Evolutionary conservation across 768 basidiomycete genomes (phyloP).

Genomic region (Cystobasidium ongulense): DNA sequence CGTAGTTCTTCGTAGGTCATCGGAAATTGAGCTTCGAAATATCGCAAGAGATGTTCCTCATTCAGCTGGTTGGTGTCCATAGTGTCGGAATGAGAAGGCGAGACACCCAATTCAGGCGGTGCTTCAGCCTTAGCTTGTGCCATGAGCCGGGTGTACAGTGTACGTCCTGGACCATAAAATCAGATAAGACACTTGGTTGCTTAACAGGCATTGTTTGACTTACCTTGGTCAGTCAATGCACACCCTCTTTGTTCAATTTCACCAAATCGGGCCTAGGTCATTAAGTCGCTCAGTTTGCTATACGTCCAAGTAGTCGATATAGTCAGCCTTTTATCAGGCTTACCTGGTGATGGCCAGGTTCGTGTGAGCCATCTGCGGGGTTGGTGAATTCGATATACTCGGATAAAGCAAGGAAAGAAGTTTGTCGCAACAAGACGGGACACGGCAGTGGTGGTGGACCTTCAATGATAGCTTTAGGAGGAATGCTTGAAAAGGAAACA

Average conservation of each 20-base stretch:
- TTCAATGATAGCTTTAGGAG: conserved; percentile 43
- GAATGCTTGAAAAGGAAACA: conserved; percentile 34
- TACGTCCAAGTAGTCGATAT: not conserved
- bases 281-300: not conserved
- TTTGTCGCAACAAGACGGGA: conserved; percentile 43
- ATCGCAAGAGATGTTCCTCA: conserved; percentile 33
- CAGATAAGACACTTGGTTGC: not conserved
- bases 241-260: conserved; percentile 43
- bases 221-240: conserved; percentile 40
- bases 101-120: conserved; percentile 8
- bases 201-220: conserved; percentile 36
- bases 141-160: conserved; percentile 2
- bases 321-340: not conserved
- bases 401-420: conserved; percentile 43
- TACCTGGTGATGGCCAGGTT: conserved; percentile 38
- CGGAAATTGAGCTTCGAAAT: conserved; percentile 39
- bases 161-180: not conserved
- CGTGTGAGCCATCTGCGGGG: conserved; percentile 10
- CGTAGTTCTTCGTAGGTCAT: conserved; percentile 40
- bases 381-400: conserved; percentile 41
- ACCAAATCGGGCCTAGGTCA: conserved; percentile 37
- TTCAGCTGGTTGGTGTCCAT: conserved; percentile 34
- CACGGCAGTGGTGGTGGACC: conserved; percentile 41
- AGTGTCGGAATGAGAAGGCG: conserved; percentile 13
- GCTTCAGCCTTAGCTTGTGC: not conserved